phyloP scores from a whole-genome alignment of 2,329 filamentous ascomycete genomes.

The Aspergillus quadrilineatus region DNA sequence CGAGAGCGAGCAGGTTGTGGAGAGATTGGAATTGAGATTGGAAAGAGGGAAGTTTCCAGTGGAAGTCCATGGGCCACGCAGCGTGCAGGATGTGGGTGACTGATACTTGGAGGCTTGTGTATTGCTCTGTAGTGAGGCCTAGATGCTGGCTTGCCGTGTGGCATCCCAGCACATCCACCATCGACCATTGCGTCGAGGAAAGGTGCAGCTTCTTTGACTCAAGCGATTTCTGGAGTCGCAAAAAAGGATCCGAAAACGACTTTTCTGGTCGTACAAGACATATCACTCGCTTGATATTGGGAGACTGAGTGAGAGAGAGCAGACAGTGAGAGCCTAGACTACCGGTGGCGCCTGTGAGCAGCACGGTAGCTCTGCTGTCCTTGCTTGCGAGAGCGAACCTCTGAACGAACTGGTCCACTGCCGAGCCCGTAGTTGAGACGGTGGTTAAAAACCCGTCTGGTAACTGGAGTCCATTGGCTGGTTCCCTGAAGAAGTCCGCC shows the following conservation, averaged over 20 bases:
- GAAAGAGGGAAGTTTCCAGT: neutral
- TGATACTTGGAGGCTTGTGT: neutral
- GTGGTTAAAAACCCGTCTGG: too few relatives aligned
- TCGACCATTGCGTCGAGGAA: neutral
- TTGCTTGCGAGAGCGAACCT: too few relatives aligned
- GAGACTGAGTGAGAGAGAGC: neutral
- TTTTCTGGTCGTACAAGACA: neutral
- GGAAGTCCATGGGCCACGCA: conserved; percentile 12
- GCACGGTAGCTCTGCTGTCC: neutral
- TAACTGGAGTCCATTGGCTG: too few relatives aligned
- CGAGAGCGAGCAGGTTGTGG: neutral
- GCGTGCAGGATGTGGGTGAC: conserved; percentile 10
- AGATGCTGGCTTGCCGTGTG: neutral
- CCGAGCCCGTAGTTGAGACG: too few relatives aligned
- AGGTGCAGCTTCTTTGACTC: neutral
- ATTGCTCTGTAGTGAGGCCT: neutral
- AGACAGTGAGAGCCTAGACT: conserved; percentile 1
- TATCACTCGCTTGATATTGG: neutral
- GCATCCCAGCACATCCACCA: neutral
- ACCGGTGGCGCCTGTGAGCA: neutral
- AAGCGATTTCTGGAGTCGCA: neutral
- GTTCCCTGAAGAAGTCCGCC: neutral
- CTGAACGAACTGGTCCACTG: too few relatives aligned
- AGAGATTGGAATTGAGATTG: conserved; percentile 1
- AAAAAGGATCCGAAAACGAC: neutral